Evolutionary conservation across 2,329 filamentous ascomycete species (phyloP), one percentile per base, ranked within the genome.

Genomic region (Akanthomyces dipterigenus): DNA sequence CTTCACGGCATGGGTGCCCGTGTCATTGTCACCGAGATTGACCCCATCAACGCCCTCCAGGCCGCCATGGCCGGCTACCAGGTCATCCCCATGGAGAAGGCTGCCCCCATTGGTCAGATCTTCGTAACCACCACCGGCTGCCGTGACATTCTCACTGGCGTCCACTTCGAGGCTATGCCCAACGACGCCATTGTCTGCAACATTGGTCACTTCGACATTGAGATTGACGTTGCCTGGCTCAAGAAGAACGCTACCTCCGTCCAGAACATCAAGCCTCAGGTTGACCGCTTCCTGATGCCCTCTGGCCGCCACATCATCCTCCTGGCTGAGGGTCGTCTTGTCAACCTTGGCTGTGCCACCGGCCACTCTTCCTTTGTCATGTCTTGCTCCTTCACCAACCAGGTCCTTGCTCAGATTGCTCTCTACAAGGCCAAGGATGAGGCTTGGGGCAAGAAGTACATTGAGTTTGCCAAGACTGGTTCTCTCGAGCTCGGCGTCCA

Each of bases 361-460:
- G 95, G 95, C 70, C 95, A 99, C 89, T 96, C 93, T 70, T 98
- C 93, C 58, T 99, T 99, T 80, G 95, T 99, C 69, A 98, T 99
- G 95, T 97, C 93, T 72, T 99, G 95, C 89, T 98, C 93, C 67
- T 99, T 99, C 89, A 96, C 93, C 86, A 99, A 99, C 89, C 95
- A 99, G 86, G 95, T 98, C 72, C 91, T 99, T 77, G 95, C 95
- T 69, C 95, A 99, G 85, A 98, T 99, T 82, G 89, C 96, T 83
- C 83, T 99, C 73, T 99, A 80, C 90, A 98, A 98, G 89, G 88
- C 87, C 72, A 84, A 88, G 72, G 93, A 98, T 76, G 85, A 85
- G 75, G 88, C 82, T 62, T 99, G 96, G 77, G 86, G 88, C 79
- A 82, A 90, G 81, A 97, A 97, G 86, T 96, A 97, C 82, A 81